A percentile compares a stretch with the other conserved stretches of the same genome.
phyloP scores from a whole-genome alignment of 2,329 filamentous ascomycete species.

The Scytalidium lignicola region DNA sequence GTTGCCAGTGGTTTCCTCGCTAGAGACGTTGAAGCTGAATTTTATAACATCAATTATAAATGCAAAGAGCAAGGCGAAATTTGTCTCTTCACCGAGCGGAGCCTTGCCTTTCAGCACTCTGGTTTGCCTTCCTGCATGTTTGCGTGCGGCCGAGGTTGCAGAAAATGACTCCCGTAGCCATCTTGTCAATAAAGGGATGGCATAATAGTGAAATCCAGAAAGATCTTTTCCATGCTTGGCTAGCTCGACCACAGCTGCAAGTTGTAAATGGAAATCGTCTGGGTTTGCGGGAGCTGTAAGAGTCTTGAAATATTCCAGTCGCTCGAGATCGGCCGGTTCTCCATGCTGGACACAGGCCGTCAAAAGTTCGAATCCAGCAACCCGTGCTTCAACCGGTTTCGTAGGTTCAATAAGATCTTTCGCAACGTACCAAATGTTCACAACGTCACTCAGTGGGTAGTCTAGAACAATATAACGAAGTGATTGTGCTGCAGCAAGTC shows the following conservation, averaged over 20 bases:
- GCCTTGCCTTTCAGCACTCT: conserved; percentile 34
- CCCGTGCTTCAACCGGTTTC: conserved; percentile 48
- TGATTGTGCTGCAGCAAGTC: conserved; percentile 52
- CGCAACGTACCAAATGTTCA: conserved; percentile 56
- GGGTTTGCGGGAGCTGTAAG: conserved; percentile 50
- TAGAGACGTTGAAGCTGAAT: conserved; percentile 67
- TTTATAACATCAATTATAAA: conserved; percentile 67
- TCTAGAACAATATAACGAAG: conserved; percentile 52
- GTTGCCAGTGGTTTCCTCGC: conserved; percentile 53
- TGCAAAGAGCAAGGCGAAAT: conserved; percentile 57
- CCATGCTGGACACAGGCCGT: conserved; percentile 60
- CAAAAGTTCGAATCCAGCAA: conserved; percentile 61
- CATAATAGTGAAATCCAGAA: conserved; percentile 62
- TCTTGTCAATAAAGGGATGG: conserved; percentile 54
- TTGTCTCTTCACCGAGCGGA: conserved; percentile 50
- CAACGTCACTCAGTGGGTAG: conserved; percentile 43
- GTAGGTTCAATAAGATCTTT: conserved; percentile 58
- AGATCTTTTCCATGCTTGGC: conserved; percentile 57
- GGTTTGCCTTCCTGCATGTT: conserved; percentile 37
- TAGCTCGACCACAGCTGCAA: conserved; percentile 57
- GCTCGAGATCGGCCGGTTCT: conserved; percentile 60
- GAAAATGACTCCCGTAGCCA: conserved; percentile 57
- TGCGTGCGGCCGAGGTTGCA: conserved; percentile 47
- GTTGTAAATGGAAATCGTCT: conserved; percentile 62
- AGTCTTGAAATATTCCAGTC: conserved; percentile 60